phyloP scores from a whole-genome alignment of 2,329 filamentous ascomycete species.

The Scedosporium apiospermum region DNA sequence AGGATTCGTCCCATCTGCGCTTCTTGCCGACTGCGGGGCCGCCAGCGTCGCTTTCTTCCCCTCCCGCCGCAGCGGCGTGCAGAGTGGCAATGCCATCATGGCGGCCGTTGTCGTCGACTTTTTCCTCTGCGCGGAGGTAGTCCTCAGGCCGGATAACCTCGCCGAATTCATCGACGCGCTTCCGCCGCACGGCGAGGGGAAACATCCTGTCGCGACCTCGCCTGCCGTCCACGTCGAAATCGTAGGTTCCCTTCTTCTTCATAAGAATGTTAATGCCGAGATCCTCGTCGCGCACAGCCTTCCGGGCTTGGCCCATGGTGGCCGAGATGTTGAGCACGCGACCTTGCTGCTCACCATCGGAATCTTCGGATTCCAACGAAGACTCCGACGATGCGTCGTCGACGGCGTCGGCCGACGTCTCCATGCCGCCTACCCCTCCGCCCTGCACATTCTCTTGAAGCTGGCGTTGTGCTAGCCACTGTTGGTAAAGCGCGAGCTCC shows the following conservation, averaged over 20 bases:
- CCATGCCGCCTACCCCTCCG: slow-evolving; percentile 57
- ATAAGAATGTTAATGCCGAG: slow-evolving; percentile 85
- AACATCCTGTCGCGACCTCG: slow-evolving; percentile 90
- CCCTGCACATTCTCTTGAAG: slow-evolving; percentile 72
- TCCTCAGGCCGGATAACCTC: slow-evolving; percentile 91
- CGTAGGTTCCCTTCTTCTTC: slow-evolving; percentile 81
- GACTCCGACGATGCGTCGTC: slow-evolving; percentile 83
- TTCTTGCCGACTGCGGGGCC: slow-evolving; percentile 65
- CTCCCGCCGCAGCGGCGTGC: slow-evolving; percentile 27
- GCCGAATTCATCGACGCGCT: slow-evolving; percentile 81
- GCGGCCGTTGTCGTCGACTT: slow-evolving; percentile 44
- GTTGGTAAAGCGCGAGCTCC: slow-evolving; percentile 76
- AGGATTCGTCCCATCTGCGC: slow-evolving; percentile 76
- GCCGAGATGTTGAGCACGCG: slow-evolving; percentile 84
- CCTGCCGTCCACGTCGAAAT: slow-evolving; percentile 86
- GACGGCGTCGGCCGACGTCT: slow-evolving; percentile 61
- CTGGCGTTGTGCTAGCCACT: slow-evolving; percentile 83
- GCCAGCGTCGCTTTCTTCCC: slow-evolving; percentile 42
- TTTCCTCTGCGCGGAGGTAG: slow-evolving; percentile 85
- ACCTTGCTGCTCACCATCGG: slow-evolving; percentile 82
- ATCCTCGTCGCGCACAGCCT: slow-evolving; percentile 80
- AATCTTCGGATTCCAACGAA: slow-evolving; percentile 78
- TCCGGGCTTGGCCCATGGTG: slow-evolving; percentile 73
- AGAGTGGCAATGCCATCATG: slow-evolving; percentile 5
- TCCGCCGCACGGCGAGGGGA: slow-evolving; percentile 71